These are phyloP conservation scores for Phycomyces blakesleeanus DNA, from an alignment of 192 early-diverging fungal species.

Conservation along the genomic window DNA sequence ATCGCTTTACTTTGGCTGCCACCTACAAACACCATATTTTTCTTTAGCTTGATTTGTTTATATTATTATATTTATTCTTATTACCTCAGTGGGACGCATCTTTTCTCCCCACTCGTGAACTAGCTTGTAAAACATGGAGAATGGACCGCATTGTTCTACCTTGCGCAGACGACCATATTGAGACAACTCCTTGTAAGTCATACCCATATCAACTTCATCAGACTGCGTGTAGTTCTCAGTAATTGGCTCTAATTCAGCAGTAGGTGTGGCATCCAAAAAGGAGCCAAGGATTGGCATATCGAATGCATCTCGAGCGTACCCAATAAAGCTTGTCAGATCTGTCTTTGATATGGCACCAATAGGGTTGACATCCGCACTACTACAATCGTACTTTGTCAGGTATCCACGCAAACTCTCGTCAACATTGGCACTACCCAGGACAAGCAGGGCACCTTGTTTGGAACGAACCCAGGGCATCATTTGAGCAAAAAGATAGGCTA, in stretches of 20 bases:
- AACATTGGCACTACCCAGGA: slow-evolving; percentile 95
- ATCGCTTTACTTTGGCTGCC: slow-evolving; percentile 89
- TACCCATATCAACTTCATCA: slow-evolving; percentile 97
- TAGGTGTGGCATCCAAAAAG: slow-evolving; percentile 86
- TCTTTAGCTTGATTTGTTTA: neutral
- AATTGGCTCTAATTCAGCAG: slow-evolving; percentile 94
- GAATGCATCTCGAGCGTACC: slow-evolving; percentile 59
- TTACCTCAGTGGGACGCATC: slow-evolving; percentile 60
- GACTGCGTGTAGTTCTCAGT: slow-evolving; percentile 79
- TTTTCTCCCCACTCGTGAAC: slow-evolving; percentile 72
- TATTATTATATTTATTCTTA: neutral
- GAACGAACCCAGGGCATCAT: slow-evolving; percentile 88
- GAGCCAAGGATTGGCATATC: slow-evolving; percentile 64
- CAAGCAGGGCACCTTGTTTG: slow-evolving; percentile 68
- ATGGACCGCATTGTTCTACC: slow-evolving; percentile 84
- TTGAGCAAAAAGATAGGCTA: slow-evolving; percentile 94
- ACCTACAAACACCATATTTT: slow-evolving; percentile 47
- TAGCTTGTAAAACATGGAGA: slow-evolving; percentile 90
- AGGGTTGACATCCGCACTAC: slow-evolving; percentile 94
- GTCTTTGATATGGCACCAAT: slow-evolving; percentile 92
- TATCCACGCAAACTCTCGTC: slow-evolving; percentile 97
- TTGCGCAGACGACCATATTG: slow-evolving; percentile 89
- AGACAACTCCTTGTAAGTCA: slow-evolving; percentile 94
- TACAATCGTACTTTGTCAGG: slow-evolving; percentile 98
- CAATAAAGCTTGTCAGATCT: slow-evolving; percentile 84